These are phyloP conservation scores for Laetiporus sulphureus DNA, from an alignment of 1,284 basidiomycete genomes.

Conservation along the genomic window DNA sequence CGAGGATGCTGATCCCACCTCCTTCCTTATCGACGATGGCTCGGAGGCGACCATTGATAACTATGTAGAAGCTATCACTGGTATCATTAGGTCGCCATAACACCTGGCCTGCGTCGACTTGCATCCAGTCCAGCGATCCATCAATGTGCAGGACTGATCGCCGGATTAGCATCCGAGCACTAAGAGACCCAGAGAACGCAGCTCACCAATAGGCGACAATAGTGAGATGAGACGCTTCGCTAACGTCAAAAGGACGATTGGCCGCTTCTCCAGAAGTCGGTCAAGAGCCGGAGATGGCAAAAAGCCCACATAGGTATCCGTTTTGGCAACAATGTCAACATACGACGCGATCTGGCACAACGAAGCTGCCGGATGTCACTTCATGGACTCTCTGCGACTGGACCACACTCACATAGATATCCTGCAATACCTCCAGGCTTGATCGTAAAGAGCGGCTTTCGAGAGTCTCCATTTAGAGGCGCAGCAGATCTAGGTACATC, in stretches of 20 bases:
- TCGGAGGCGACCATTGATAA: conserved; percentile 94
- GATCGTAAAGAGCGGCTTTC: conserved; percentile 83
- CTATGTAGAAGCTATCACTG: conserved; percentile 95
- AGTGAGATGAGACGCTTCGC: conserved; percentile 94
- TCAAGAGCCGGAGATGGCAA: conserved; percentile 87
- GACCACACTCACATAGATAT: conserved; percentile 65
- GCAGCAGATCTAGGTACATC: not conserved
- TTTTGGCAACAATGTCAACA: conserved; percentile 95
- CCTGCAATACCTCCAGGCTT: conserved; percentile 98
- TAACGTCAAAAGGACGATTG: conserved; percentile 93
- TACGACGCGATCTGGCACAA: conserved; percentile 90
- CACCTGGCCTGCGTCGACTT: conserved; percentile 90
- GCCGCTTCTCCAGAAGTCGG: conserved; percentile 85
- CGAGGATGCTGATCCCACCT: conserved; percentile 76
- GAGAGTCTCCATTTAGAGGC: conserved; percentile 12
- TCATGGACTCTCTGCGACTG: conserved; percentile 1
- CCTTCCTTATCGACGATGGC: conserved; percentile 69
- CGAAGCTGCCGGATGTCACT: conserved; percentile 50
- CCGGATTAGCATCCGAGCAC: no score
- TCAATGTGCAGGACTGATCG: conserved; percentile 93
- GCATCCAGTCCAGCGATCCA: conserved; percentile 97
- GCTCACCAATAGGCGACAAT: conserved; percentile 81
- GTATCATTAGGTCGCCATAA: conserved; percentile 88
- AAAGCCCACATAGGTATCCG: conserved; percentile 95
- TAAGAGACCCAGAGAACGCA: no score